Base-by-base conservation (phyloP, 768 basidiomycete species). In the Lactifluus echinatus region DNA sequence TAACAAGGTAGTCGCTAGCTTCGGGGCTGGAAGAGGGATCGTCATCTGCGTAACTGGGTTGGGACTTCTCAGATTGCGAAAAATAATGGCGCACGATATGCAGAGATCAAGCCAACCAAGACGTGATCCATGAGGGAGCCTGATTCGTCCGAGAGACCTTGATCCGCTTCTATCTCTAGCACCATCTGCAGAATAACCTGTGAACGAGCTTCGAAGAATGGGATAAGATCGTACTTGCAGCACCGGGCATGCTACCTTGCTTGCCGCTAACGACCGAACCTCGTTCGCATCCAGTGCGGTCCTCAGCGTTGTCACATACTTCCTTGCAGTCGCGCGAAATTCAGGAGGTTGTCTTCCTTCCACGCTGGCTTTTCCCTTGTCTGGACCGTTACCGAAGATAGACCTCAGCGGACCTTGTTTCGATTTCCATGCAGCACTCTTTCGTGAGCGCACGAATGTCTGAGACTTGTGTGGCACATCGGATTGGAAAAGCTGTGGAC, bases 41-140 rank as follows among this genome's bases (percentile, higher is more conserved):
- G 3, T 74, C 65, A 31, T 71, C 82, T 83, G 55, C 37, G 17
- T 24, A 47, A 23, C 10, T 15, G 23, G 4, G 28, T 50, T 48
- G 17, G 10, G 45, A 10, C 4, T 21, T 3, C 17, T 24, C 10
- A 12, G 12, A 14, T 14, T n/a, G 26, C 39, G 21, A 46, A 3
- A 55, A 53, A 48, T 19, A 31, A 6, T 37, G 31, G 76, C 84
- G 59, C 67, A 91, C 90, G 72, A 49, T 76, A 75, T 4, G 78
- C 69, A 23, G 85, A 76, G 46, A 95, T 80, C 24, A 91, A 73
- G 31, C 93, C 93, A 14, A 83, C 82, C 15, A 86, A 79, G 21
- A 93, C 78, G 47, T 79, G 74, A 66, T 96, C 93, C 81, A 94
- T 83, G 19, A 96, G 76, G 12, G 89, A 92, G 36, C 78, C 82